Percentiles rank a stretch among this genome's conserved stretches.
These are phyloP conservation scores for Licmophora abbreviata DNA, from an alignment of 108 stramenopile species.

Conservation along the genomic window DNA sequence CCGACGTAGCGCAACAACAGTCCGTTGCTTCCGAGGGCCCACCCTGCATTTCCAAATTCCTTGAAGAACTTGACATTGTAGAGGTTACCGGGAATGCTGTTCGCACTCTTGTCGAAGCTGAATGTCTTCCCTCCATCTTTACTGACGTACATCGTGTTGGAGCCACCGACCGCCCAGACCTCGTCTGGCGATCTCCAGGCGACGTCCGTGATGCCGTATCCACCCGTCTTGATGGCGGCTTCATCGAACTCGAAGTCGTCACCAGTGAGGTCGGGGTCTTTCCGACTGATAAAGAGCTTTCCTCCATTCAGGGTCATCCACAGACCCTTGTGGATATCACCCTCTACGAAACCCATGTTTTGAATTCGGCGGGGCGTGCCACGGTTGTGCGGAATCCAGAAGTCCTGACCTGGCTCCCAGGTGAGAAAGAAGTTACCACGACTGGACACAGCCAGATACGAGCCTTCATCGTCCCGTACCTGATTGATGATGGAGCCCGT, in stretches of 20 bases:
- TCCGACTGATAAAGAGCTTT: slow-evolving; percentile 55
- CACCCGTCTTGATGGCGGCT: slow-evolving; percentile 92
- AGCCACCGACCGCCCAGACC: slow-evolving; percentile 96
- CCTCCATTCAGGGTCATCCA: slow-evolving; percentile 98
- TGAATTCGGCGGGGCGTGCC: slow-evolving; percentile 93
- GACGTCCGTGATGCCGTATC: slow-evolving; percentile 95
- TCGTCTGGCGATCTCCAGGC: slow-evolving; percentile 87
- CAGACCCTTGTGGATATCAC: slow-evolving; percentile 84
- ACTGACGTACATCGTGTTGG: slow-evolving; percentile 88
- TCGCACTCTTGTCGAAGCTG: slow-evolving; percentile 85
- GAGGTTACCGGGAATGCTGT: slow-evolving; percentile 90
- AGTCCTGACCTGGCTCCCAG: slow-evolving; percentile 96
- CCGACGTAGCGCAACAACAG: slow-evolving; percentile 79
- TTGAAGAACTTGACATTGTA: slow-evolving; percentile 96
- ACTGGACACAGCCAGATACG: slow-evolving; percentile 85
- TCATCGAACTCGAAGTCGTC: slow-evolving; percentile 78
- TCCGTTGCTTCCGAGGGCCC: slow-evolving; percentile 90
- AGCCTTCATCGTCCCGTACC: slow-evolving; percentile 74
- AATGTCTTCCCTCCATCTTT: slow-evolving; percentile 92
- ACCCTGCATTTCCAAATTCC: slow-evolving; percentile 82
- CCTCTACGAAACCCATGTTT: slow-evolving; percentile 95
- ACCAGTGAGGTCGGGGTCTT: slow-evolving; percentile 37
- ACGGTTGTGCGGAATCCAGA: slow-evolving; percentile 97
- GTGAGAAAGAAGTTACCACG: slow-evolving; percentile 98
- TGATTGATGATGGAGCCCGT: slow-evolving; percentile 89